Base-by-base conservation (phyloP, 768 basidiomycete species). In the Atractiella rhizophila region DNA sequence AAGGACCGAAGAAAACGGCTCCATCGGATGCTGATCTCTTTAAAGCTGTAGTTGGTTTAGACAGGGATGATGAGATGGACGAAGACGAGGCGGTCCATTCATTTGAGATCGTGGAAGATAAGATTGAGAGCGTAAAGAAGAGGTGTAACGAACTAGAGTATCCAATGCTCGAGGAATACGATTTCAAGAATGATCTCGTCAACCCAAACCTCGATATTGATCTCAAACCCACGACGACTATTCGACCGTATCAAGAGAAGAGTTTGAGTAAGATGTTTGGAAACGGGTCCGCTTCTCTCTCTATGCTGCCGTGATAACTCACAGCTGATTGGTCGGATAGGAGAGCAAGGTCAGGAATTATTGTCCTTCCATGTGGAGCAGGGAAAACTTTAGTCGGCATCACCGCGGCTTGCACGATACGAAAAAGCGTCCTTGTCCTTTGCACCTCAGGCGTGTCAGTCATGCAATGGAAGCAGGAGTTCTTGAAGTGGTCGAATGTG, bases 381-480 rank as follows among this genome's bases (percentile, higher is more conserved):
- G 91, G 91, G 25, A 98, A 98, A 64, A 98, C 91, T 11, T 68
- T 98, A 4, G 91, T 98, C 9, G 91, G 91, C n/a, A 94, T 98
- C 55, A 96, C 88, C 2, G 91, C 91, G 10, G 91, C 91, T 15
- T 94, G 88, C 56, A 98, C 91, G 21, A 86, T 98, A 64, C 94
- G 94, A 65, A 98, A 98, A 62, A 91, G 85, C 19, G 88, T 83
- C 56, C 68, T 98, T 15, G 86, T 98, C 12, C 64, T 98, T 32
- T 96, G 88, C 60, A 98, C 91, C 19, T 94, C 88, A 21, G 59
- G 60, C 3, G 64, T 65, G 8, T 62, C 61, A 5, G 91, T 94
- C 40, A 86, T 91, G 73, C 91, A 98, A 65, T 98, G 91, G 91
- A 80, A 77, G 56, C 77, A 81, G 53, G 83, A 96, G 56, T 98